Evolutionary conservation across 1,284 basidiomycete species (phyloP).

Genomic region (Papiliotrema laurentii): DNA sequence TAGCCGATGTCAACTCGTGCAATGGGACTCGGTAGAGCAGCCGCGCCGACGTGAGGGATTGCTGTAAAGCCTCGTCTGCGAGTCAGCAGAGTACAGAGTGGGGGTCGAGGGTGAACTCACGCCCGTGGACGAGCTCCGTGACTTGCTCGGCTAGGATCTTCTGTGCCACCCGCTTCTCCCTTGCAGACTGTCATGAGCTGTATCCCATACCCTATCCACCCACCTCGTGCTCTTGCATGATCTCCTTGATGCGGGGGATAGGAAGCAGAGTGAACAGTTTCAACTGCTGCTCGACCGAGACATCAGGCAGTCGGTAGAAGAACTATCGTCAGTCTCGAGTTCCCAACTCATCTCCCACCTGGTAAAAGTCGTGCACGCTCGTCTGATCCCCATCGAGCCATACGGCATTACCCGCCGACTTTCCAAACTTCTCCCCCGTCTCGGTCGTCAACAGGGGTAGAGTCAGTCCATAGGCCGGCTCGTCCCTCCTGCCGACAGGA

Average conservation of each 20-base stretch:
- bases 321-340: slow-evolving; percentile 57
- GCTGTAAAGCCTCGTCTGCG: background rate
- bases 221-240: slow-evolving; percentile 58
- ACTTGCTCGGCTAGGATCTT: slow-evolving; percentile 77
- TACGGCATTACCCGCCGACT: slow-evolving; percentile 92
- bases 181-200: background rate
- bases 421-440: slow-evolving; percentile 92
- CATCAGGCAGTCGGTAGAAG: slow-evolving; percentile 77
- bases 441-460: slow-evolving; percentile 89
- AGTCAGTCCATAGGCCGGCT: slow-evolving; percentile 77
- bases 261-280: slow-evolving; percentile 78
- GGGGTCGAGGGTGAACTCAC: background rate
- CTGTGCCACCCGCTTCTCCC: slow-evolving; percentile 63
- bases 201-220: background rate
- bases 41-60: background rate
- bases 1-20: slow-evolving; percentile 31
- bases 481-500: slow-evolving; percentile 13
- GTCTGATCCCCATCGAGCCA: slow-evolving; percentile 77
- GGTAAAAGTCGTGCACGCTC: slow-evolving; percentile 84
- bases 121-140: slow-evolving; percentile 76
- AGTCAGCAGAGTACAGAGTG: background rate
- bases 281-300: slow-evolving; percentile 75
- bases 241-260: slow-evolving; percentile 55
- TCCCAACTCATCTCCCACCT: slow-evolving; percentile 52
- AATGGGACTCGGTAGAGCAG: background rate